Conservation (phyloP, 208 protist species). For the Leishmania aethiopica region DNA sequence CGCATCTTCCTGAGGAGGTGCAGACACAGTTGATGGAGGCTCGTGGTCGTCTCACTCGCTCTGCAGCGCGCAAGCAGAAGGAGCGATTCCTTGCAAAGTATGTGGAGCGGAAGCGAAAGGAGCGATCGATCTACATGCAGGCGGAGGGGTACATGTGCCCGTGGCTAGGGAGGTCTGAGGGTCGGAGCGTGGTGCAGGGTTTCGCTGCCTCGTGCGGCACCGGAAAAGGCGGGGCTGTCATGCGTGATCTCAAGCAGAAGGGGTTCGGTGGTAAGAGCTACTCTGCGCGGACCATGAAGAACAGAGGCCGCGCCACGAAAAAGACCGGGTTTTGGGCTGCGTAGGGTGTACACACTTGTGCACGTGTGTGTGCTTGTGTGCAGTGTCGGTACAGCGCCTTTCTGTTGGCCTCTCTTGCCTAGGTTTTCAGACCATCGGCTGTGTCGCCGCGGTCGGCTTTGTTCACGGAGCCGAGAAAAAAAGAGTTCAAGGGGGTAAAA, state of each 20-base stretch:
- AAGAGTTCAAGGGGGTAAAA: neutral
- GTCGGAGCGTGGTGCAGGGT: slow-evolving; percentile 47
- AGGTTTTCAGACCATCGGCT: neutral
- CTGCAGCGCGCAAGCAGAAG: slow-evolving; percentile 37
- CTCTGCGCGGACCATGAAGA: slow-evolving; percentile 75
- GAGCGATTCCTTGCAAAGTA: slow-evolving; percentile 79
- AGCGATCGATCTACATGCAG: slow-evolving; percentile 80
- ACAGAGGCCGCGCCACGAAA: slow-evolving; percentile 75
- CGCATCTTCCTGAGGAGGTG: slow-evolving; percentile 45
- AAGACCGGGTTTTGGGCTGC: slow-evolving; percentile 88
- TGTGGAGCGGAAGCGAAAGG: slow-evolving; percentile 62
- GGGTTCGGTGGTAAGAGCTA: slow-evolving; percentile 90
- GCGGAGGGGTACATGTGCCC: slow-evolving; percentile 92
- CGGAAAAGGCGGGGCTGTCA: slow-evolving; percentile 43
- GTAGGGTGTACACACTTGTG: slow-evolving; percentile 25
- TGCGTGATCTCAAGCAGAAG: slow-evolving; percentile 68
- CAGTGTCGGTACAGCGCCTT: neutral
- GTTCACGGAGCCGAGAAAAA: neutral
- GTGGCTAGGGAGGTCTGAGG: slow-evolving; percentile 59
- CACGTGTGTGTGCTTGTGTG: neutral
- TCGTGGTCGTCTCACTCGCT: slow-evolving; percentile 32
- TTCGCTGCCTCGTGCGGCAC: slow-evolving; percentile 18
- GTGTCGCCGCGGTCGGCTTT: no score
- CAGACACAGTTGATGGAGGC: slow-evolving; percentile 25
- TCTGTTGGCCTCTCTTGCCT: neutral